Evolutionary conservation across 2,329 filamentous ascomycete genomes (phyloP).

Genomic region (Macroventuria anomochaeta): DNA sequence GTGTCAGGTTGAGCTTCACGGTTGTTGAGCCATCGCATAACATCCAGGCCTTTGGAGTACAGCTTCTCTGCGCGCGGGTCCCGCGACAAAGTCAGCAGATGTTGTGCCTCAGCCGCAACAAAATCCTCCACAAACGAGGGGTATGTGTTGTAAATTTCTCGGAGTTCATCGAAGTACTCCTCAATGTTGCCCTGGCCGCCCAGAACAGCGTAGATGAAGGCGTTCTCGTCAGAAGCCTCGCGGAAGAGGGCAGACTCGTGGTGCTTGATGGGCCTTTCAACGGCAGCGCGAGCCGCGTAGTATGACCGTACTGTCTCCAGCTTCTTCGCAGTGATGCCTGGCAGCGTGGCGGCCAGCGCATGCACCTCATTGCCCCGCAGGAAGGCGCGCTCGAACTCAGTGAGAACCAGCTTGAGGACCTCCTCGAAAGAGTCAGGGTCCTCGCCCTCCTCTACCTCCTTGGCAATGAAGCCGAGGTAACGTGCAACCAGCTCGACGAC

Average conservation of each 20-base stretch:
- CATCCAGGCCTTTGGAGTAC: slow-evolving; percentile 94
- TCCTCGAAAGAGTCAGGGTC: slow-evolving; percentile 92
- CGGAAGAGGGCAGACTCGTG: slow-evolving; percentile 93
- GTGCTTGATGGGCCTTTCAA: slow-evolving; percentile 83
- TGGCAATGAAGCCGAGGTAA: slow-evolving; percentile 89
- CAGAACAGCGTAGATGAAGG: slow-evolving; percentile 90
- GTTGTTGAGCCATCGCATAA: slow-evolving; percentile 91
- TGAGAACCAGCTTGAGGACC: slow-evolving; percentile 87
- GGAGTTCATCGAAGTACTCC: slow-evolving; percentile 98
- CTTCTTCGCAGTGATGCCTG: slow-evolving; percentile 93
- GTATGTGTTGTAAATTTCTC: slow-evolving; percentile 90
- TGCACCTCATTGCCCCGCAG: slow-evolving; percentile 96
- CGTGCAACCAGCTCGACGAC: slow-evolving; percentile 88
- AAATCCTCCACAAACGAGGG: slow-evolving; percentile 88
- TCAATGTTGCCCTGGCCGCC: slow-evolving; percentile 98
- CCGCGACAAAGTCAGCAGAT: slow-evolving; percentile 83
- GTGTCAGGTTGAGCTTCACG: slow-evolving; percentile 88
- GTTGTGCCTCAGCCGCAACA: slow-evolving; percentile 78
- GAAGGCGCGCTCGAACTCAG: slow-evolving; percentile 96
- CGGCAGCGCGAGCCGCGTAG: slow-evolving; percentile 84
- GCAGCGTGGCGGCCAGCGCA: slow-evolving; percentile 81
- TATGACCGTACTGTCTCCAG: slow-evolving; percentile 87
- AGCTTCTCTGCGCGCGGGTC: slow-evolving; percentile 91
- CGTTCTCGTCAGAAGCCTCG: slow-evolving; percentile 82
- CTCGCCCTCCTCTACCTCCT: slow-evolving; percentile 90